phyloP scores from a whole-genome alignment of 1,284 basidiomycete genomes.

The Apiotrichum siamense region DNA sequence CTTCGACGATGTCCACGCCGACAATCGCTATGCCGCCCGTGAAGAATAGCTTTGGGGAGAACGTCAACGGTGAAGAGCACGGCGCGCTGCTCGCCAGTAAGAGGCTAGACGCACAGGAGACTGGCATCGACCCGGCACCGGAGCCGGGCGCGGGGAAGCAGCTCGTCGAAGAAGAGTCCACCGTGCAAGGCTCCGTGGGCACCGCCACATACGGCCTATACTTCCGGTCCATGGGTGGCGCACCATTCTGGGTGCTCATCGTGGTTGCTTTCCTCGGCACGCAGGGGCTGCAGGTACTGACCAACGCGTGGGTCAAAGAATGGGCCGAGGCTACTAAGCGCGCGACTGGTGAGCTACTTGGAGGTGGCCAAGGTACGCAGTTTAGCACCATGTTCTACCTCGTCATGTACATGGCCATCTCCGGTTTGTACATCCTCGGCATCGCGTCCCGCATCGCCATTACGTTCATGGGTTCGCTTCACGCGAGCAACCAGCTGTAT shows the following conservation, averaged over 20 bases:
- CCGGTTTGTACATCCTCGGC: constrained; percentile 35
- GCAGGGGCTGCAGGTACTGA: constrained; percentile 41
- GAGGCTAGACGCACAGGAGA: constrained; percentile 27
- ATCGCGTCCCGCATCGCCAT: constrained; percentile 36
- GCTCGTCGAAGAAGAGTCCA: constrained; percentile 40
- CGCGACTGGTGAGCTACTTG: not conserved
- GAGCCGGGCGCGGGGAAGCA: constrained; percentile 32
- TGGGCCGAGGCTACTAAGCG: constrained; percentile 35
- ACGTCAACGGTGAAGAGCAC: constrained; percentile 59
- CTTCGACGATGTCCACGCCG: constrained; percentile 10
- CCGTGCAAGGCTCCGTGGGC: constrained; percentile 25
- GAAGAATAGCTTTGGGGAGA: no score
- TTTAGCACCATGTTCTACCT: constrained; percentile 37
- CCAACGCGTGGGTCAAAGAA: constrained; percentile 44
- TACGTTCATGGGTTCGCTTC: constrained; percentile 37
- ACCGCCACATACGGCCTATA: constrained; percentile 37
- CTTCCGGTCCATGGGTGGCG: constrained; percentile 35
- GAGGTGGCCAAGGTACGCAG: not conserved
- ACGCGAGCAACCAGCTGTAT: constrained; percentile 38
- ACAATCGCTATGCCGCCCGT: no score
- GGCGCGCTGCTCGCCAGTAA: constrained; percentile 52
- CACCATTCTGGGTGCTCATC: constrained; percentile 38
- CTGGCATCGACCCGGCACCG: constrained; percentile 16
- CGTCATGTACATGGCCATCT: constrained; percentile 35
- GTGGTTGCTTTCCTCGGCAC: constrained; percentile 33